Conservation (phyloP, 176 grass and related monocot species). For the Cenchrus americanus region DNA sequence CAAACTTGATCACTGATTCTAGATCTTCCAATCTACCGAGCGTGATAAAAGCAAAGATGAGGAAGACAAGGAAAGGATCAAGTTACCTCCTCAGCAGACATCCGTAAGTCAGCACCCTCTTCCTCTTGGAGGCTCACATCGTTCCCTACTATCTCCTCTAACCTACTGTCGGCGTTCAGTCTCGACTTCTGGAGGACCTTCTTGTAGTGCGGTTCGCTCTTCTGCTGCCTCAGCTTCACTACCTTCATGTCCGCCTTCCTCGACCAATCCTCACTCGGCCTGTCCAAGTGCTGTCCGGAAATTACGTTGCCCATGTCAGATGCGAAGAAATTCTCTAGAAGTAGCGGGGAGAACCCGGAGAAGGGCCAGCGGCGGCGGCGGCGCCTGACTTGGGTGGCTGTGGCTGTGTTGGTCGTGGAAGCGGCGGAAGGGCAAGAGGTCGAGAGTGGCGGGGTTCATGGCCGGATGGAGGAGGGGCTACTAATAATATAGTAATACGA, state of each 20-base stretch:
- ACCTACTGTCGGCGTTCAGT: conserved; percentile 18
- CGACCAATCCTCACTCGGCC: conserved; percentile 31
- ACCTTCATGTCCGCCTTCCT: conserved; percentile 28
- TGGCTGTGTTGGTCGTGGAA: conserved; percentile 33
- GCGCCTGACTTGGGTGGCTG: background rate
- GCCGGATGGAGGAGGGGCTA: conserved; percentile 5
- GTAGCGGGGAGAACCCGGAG: background rate
- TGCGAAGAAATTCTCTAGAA: background rate
- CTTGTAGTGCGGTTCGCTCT: conserved; percentile 29
- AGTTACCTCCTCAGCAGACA: conserved; percentile 43
- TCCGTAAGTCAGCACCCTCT: conserved; percentile 26
- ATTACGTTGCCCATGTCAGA: conserved; percentile 49
- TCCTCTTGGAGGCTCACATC: conserved; percentile 25
- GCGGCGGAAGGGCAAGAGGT: background rate
- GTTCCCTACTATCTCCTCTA: conserved; percentile 21
- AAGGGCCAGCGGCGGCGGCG: background rate
- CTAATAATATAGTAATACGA: too few species aligned
- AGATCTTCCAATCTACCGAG: background rate
- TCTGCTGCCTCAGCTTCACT: too few species aligned
- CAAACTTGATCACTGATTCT: background rate
- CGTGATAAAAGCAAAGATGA: conserved; percentile 2
- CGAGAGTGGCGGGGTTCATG: background rate
- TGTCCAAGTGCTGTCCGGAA: background rate
- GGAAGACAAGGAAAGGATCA: background rate
- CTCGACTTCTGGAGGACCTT: background rate